Evolutionary conservation across 495 filamentous ascomycete species (phyloP), one percentile per base, ranked within the genome.

Genomic region (Daldinia decipiens): DNA sequence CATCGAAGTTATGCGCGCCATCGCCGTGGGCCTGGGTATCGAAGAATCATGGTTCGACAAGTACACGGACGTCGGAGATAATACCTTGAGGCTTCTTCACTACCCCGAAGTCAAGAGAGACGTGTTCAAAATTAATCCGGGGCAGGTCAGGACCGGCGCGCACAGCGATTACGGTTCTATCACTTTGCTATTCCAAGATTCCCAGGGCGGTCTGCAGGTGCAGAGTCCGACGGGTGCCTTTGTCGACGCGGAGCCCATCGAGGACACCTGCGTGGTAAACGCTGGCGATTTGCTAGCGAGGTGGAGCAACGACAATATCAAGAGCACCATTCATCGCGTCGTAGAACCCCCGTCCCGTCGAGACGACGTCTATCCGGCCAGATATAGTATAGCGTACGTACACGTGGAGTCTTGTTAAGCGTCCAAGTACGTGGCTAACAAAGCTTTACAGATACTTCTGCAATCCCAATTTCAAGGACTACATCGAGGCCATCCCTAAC

Each of bases 301-400:
- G 32, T 98, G 95, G 95, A 92, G 89, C 43, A 98, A 98, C 74
- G 93, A 94, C 73, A 88, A 86, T 5, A 95, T 98, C 76, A 91
- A 90, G 80, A 93, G 89, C 65, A 98, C 95, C 0, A 87, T 91
- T 58, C 95, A 98, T 77, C 87, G 94, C 21, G 95, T 98, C 2
- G 91, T 98, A 9, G 90, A 97, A 79, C 95, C 95, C 5, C 92
- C 91, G 3, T 70, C 74, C 24, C 74, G 73, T 9, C 79, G 79
- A 17, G 78, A 76, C 7, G 84, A 84, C 43, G 68, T 77, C 54
- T 85, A 91, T 75, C 90, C 89, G 31, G 80, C 90, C 4, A 79
- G 90, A 57, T 92, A 92, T 67, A 90, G 87, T 63, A 86, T 91
- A 70, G 90, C 89, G 79, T 91, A 82, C 71, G 84, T 79, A n/a